phyloP scores from a whole-genome alignment of 805 yeast species.

The Suhomyces prunicola region DNA sequence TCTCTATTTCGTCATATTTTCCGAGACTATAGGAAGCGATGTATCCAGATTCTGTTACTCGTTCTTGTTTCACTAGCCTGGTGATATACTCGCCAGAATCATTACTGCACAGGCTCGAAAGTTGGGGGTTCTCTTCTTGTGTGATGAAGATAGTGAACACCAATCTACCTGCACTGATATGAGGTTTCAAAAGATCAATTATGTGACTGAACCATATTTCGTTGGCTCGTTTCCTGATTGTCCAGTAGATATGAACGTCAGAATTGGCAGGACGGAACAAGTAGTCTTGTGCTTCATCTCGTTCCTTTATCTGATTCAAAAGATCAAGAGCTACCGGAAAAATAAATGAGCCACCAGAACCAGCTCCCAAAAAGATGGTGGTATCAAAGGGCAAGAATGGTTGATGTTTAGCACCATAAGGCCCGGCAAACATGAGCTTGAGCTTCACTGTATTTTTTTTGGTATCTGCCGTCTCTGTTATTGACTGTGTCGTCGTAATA shows the following conservation, averaged over 20 bases:
- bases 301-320: conserved; percentile 23
- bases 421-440: conserved; percentile 43
- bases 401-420: conserved; percentile 44
- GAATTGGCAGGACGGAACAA: conserved; percentile 29
- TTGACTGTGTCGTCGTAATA: not conserved
- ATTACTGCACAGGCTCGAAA: not conserved
- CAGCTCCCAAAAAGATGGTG: conserved; percentile 37
- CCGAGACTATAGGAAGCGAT: not conserved
- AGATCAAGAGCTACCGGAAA: conserved; percentile 45
- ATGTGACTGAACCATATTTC: conserved; percentile 36
- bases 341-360: conserved; percentile 46
- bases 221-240: conserved; percentile 21
- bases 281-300: conserved; percentile 28
- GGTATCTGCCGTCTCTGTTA: not conserved
- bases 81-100: not conserved
- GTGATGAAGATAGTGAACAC: conserved; percentile 29
- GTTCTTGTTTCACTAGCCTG: not conserved
- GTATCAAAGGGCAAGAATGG: conserved; percentile 42
- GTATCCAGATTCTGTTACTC: not conserved
- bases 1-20: not conserved
- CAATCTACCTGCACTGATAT: conserved; percentile 19
- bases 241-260: conserved; percentile 32
- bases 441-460: conserved; percentile 13
- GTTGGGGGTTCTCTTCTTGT: conserved; percentile 12
- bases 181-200: conserved; percentile 27